Base-by-base conservation (phyloP, 208 protist species). In the Crithidia sp. region DNA sequence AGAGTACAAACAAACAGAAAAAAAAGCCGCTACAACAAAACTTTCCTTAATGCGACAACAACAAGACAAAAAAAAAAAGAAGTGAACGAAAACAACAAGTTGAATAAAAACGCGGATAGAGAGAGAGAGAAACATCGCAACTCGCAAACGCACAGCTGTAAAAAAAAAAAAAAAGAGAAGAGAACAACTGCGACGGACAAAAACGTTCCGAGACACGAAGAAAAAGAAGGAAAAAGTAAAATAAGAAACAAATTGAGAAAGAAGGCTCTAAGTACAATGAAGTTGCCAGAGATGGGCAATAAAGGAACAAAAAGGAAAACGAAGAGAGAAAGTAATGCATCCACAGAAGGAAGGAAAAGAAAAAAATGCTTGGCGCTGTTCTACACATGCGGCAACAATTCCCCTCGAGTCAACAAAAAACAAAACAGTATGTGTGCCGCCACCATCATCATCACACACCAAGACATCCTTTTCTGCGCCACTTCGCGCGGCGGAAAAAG, bases 81-180 rank as follows among this genome's bases (percentile, higher is more conserved):
- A 53, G 13, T 10, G 43, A 45, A 45, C 59, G 3, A 71, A 41
- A 41, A 59, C 9, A 70, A 44, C 9, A 70, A 44, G 37, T 41
- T 36, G 28, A 17, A 53, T 41, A 36, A 14, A 19, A 56, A 40
- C 7, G 54, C 14, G 39, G 7, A n/a, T 3, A 41, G 16, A 44
- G 3, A n/a, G 7, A 56, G 37, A 63, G 16, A 76, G 8, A 67
- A 4, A 52, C 40, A 63, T 28, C 28, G 28, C 28, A 28, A 28
- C 28, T 28, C 28, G 28, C 28, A 28, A 1, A 28, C 28, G 1
- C 28, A 28, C 28, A 28, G 28, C 28, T 28, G 0, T 1, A 67
- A 36, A 44, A 41, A 19, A 65, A 62, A 67, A 36, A 44, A 41
- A 19, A 65, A 62, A 53, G 41, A 56, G 37, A 74, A 59, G 53